A percentile compares a stretch with the other conserved stretches of the same genome.
Evolutionary conservation across 257 asterid species (phyloP).

Genomic region (Euphrasia confusa): DNA sequence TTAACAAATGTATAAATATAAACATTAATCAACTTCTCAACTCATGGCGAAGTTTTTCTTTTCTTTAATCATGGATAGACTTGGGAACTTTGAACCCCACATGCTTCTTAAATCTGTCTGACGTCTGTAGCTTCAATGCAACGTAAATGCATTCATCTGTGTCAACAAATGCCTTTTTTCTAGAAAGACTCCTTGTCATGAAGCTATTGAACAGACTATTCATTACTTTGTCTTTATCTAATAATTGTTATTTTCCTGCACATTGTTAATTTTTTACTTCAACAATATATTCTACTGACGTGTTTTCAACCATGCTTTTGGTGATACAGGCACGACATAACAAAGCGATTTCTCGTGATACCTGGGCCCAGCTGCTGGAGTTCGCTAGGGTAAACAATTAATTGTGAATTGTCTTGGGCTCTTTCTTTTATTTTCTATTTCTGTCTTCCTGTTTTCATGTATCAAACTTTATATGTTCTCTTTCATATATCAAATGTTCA

Average conservation of each 20-base stretch:
- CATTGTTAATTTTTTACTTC: background rate
- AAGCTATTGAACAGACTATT: background rate
- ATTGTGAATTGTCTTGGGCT: background rate
- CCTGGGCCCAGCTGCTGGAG: slow-evolving; percentile 97
- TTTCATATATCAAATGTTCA: background rate
- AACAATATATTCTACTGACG: background rate
- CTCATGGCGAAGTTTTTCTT: slow-evolving; percentile 13
- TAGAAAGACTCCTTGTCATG: too few relatives aligned
- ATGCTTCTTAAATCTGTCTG: too few relatives aligned
- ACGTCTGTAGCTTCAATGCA: too few relatives aligned
- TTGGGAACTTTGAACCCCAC: too few relatives aligned
- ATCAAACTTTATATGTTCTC: background rate
- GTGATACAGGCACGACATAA: slow-evolving; percentile 81
- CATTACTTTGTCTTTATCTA: background rate
- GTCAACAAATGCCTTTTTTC: too few relatives aligned
- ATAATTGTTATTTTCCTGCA: background rate
- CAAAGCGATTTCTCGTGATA: slow-evolving; percentile 96
- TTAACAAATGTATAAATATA: too few relatives aligned
- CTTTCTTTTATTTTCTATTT: background rate
- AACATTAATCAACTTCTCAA: background rate
- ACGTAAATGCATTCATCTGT: too few relatives aligned
- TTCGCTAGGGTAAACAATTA: slow-evolving; percentile 72
- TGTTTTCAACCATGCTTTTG: slow-evolving; percentile 13
- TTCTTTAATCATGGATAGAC: background rate
- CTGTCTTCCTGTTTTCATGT: background rate